Base-by-base conservation (phyloP, 805 yeast species). In the Wickerhamomyces ciferrii region DNA sequence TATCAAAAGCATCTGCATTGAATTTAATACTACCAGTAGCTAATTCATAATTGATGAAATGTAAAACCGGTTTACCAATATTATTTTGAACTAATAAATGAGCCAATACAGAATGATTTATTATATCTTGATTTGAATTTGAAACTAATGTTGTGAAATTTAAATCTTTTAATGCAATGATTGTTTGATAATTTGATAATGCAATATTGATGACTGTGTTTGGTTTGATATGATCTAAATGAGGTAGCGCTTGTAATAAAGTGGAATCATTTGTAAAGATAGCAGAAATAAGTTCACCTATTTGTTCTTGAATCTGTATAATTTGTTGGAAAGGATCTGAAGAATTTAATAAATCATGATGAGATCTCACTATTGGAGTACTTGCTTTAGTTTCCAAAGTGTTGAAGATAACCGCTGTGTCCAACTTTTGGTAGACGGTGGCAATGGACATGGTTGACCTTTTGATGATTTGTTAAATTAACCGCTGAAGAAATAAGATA, bases 91-190 rank as follows among this genome's bases (percentile, higher is more conserved):
- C 77, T 36, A 83, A 63, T 40, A 79, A 66, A 54, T 80, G 77
- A 2, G 95, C 79, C 23, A 81, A 75, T 40, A 78, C 65, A 6
- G 87, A 72, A 50, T 78, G 71, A 43, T 74, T 74, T 40, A 70
- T 65, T 10, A 84, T 71, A 50, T 84, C 88, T 29, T 68, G 60
- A 6, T 75, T 61, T 35, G 71, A 67, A 56, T 78, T 81, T n/a
- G 96, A 87, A 46, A 90, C 75, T 51, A 91, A 63, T 21, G 84
- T 71, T 7, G 81, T 75, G 54, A 73, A 76, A 15, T 81, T 80
- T 37, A 84, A 69, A 62, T 87, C 92, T 60, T 91, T 81, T 54
- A 86, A 70, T 8, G 88, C 76, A n/a, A 92, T 71, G 24, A 88
- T 76, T 15, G 78, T 68, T 24, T 86, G 79, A 65, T 72, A 87